Conservation (phyloP, 208 protist species). For the Crithidia fasciculata region DNA sequence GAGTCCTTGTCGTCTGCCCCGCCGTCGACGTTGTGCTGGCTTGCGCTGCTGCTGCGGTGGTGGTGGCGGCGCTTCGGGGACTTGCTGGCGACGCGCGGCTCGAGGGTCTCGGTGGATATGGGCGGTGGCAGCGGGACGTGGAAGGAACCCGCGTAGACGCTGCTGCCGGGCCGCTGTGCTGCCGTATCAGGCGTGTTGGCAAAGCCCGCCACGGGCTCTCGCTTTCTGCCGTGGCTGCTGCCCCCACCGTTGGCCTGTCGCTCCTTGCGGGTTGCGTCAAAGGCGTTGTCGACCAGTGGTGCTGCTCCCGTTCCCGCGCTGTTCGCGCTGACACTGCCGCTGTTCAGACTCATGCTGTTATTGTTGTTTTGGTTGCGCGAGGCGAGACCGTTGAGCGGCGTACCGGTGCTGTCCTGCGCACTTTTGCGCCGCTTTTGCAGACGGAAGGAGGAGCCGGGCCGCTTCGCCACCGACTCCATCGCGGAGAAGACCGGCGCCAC, state of each 20-base stretch:
- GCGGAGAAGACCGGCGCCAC: constrained; percentile 19
- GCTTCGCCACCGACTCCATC: constrained; percentile 24
- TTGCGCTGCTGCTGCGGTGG: constrained; percentile 7
- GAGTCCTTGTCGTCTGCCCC: not conserved
- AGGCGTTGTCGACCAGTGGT: not conserved
- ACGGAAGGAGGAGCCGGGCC: constrained; percentile 8
- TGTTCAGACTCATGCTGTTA: constrained; percentile 5
- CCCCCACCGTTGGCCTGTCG: not conserved
- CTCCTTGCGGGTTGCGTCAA: not conserved
- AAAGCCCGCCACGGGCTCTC: constrained; percentile 11
- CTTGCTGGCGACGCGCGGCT: not conserved
- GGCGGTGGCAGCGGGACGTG: constrained; percentile 10
- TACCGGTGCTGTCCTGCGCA: not conserved
- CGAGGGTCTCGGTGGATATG: not conserved
- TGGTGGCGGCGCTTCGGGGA: not conserved
- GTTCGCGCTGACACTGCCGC: not conserved
- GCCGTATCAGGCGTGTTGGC: not conserved
- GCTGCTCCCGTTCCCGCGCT: not conserved
- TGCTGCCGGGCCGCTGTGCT: not conserved
- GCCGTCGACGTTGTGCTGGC: not conserved
- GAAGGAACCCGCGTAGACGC: not conserved
- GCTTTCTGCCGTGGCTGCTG: constrained; percentile 3
- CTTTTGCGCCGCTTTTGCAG: constrained; percentile 10
- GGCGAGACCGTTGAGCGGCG: not conserved
- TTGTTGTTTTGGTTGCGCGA: not conserved